phyloP scores from a whole-genome alignment of 495 filamentous ascomycete genomes.

The Corynascus novoguineensis region DNA sequence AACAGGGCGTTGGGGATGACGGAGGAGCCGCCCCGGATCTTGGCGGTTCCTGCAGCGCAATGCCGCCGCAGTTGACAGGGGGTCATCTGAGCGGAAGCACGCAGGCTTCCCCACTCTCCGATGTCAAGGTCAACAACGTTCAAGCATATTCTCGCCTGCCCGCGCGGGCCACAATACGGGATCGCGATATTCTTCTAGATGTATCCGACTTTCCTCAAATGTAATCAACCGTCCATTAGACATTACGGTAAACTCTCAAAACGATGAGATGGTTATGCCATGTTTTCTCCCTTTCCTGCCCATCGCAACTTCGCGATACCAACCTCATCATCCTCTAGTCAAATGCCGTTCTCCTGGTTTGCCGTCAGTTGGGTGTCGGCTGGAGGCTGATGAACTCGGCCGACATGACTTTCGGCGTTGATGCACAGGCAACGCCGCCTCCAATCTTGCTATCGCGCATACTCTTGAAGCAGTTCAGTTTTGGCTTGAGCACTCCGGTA shows the following conservation, averaged over 20 bases:
- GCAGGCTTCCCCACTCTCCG: neutral
- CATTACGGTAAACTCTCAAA: neutral
- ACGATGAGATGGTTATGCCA: neutral
- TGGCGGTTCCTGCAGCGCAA: too few relatives aligned
- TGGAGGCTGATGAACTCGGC: constrained; percentile 23
- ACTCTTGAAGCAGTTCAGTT: constrained; percentile 15
- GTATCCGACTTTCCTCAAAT: neutral
- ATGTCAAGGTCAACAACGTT: too few relatives aligned
- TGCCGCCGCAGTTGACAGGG: neutral
- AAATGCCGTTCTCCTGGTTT: neutral
- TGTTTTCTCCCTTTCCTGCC: neutral
- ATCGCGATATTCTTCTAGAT: too few relatives aligned
- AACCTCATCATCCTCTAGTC: neutral
- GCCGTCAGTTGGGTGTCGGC: constrained; percentile 14
- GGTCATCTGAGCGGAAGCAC: too few relatives aligned
- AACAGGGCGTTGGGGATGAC: too few relatives aligned
- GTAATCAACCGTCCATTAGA: neutral
- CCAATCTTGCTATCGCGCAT: constrained; percentile 10
- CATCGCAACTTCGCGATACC: neutral
- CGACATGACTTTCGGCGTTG: neutral
- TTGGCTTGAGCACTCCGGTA: constrained; percentile 15
- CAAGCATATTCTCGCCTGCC: too few relatives aligned
- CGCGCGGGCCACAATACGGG: too few relatives aligned
- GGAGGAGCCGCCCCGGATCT: too few relatives aligned
- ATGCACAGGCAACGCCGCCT: constrained; percentile 14